phyloP scores from a whole-genome alignment of 371 early-diverging fungal species.

The Pancytospora philotis region DNA sequence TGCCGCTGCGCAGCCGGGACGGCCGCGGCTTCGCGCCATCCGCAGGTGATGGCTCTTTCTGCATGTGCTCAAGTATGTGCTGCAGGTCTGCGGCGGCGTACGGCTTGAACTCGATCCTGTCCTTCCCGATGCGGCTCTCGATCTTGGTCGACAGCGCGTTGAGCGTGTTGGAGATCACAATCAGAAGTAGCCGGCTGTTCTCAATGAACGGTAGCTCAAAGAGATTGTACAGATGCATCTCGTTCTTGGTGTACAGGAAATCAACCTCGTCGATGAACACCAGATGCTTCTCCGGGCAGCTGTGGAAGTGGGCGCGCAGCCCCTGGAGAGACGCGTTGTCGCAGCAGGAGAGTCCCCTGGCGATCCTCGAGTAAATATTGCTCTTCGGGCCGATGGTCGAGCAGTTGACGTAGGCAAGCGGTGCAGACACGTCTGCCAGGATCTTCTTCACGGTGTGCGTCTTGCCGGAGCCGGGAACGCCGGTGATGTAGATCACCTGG shows the following conservation, averaged over 20 bases:
- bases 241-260: slow-evolving; percentile 75
- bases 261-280: slow-evolving; percentile 93
- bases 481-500: slow-evolving; percentile 54
- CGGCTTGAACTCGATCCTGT: slow-evolving; percentile 53
- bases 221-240: slow-evolving; percentile 85
- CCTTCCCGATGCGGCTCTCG: slow-evolving; percentile 73
- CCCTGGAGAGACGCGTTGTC: background rate
- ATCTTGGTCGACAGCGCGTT: slow-evolving; percentile 79
- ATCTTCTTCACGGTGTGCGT: slow-evolving; percentile 49
- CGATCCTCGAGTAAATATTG: slow-evolving; percentile 41
- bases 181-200: slow-evolving; percentile 70
- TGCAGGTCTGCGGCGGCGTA: slow-evolving; percentile 35
- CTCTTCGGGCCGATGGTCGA: slow-evolving; percentile 16
- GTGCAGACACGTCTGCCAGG: slow-evolving; percentile 22
- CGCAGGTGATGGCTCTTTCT: no score
- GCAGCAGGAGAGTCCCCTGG: slow-evolving; percentile 9
- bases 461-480: slow-evolving; percentile 60
- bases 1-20: slow-evolving; percentile 5
- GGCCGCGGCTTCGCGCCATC: background rate
- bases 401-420: slow-evolving; percentile 38
- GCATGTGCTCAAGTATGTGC: slow-evolving; percentile 30
- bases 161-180: slow-evolving; percentile 94
- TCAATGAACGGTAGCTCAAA: slow-evolving; percentile 78
- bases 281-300: slow-evolving; percentile 27
- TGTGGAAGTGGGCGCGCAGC: background rate